Evolutionary conservation across 441 rosid species (phyloP), one percentile per base, ranked within the genome.

Genomic region (Kokia cookei): DNA sequence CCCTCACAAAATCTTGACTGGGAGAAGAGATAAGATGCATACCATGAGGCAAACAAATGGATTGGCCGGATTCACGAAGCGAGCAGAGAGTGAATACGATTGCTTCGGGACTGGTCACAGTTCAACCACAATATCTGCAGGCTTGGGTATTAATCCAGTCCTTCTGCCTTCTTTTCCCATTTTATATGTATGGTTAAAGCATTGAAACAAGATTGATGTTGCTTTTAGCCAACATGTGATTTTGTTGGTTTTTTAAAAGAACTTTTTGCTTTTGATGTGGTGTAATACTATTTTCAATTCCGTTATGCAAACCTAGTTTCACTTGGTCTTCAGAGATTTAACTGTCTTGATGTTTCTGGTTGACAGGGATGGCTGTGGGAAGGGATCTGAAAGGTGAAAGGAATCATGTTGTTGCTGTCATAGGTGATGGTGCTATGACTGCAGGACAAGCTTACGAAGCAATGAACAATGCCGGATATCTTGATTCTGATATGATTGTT

Each of bases 401-500:
- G 63, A 92, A 92, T 82, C 79, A 89, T 45, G 97, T 94, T 54
- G 82, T 92, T 51, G 91, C 95, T 51, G 92, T 94, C 63, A 94
- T 94, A 29, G 97, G 98, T 15, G 98, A 94, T 70, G 98, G 97
- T 57, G 98, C 98, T 35, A 94, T 94, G 98, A 94, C 98, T 1
- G 98, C 98, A 17, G 98, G 98, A 19, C 97, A 94, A 72, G 98
- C 98, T 81, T 94, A 91, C 62, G 98, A 94, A 82, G 97, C 98
- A 24, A 92, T 94, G 98, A 94, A 94, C 87, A 94, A 91, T 66
- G 95, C 98, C 0, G 98, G 98, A 17, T 94, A 94, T 83, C 79
- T 94, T n/a, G 98, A 94, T 78, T 90, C 97, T 0, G 97, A 94
- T 75, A 94, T 92, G 98, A 91, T 92, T 71, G 97, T 94, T 73